Evolutionary conservation across 495 filamentous ascomycete genomes (phyloP).

Genomic region (Penicillium bialowiezense): DNA sequence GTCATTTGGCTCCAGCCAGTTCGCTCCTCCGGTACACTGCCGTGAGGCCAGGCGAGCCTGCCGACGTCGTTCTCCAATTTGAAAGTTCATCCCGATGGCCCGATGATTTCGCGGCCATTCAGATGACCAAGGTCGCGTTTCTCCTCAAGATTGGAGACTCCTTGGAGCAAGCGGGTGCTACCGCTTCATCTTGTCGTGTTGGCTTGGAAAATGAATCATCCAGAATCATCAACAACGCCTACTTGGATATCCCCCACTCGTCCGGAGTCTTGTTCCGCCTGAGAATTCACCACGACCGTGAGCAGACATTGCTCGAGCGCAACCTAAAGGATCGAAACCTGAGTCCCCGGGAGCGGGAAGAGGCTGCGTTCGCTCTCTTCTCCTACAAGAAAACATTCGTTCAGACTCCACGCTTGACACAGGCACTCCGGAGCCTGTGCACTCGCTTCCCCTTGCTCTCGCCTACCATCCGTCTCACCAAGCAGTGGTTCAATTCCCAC

Average conservation of each 20-base stretch:
- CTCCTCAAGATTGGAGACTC: conserved; percentile 75
- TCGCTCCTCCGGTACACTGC: conserved; percentile 73
- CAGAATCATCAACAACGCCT: conserved; percentile 71
- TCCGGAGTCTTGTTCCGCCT: conserved; percentile 58
- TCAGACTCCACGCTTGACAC: conserved; percentile 72
- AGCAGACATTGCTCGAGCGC: conserved; percentile 75
- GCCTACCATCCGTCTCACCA: conserved; percentile 80
- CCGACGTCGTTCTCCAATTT: conserved; percentile 79
- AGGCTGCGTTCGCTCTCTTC: conserved; percentile 63
- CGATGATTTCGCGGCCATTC: conserved; percentile 83
- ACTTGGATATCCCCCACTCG: conserved; percentile 74
- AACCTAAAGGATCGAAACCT: conserved; percentile 68
- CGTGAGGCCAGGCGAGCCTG: conserved; percentile 44
- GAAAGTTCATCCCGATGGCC: conserved; percentile 94
- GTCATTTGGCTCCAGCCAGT: conserved; percentile 70
- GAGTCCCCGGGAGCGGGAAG: conserved; percentile 59
- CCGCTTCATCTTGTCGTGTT: conserved; percentile 53
- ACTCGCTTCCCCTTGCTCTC: conserved; percentile 80
- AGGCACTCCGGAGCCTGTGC: conserved; percentile 71
- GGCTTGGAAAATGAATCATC: conserved; percentile 75
- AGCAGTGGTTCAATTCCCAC: conserved; percentile 85
- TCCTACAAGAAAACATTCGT: conserved; percentile 68
- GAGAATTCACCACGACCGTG: conserved; percentile 72
- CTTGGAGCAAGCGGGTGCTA: conserved; percentile 53
- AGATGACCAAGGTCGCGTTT: conserved; percentile 91